Percentiles rank a stretch among this genome's conserved stretches.
These are phyloP conservation scores for Mortierella polycephala DNA, from an alignment of 371 early-diverging fungal genomes.

Conservation along the genomic window DNA sequence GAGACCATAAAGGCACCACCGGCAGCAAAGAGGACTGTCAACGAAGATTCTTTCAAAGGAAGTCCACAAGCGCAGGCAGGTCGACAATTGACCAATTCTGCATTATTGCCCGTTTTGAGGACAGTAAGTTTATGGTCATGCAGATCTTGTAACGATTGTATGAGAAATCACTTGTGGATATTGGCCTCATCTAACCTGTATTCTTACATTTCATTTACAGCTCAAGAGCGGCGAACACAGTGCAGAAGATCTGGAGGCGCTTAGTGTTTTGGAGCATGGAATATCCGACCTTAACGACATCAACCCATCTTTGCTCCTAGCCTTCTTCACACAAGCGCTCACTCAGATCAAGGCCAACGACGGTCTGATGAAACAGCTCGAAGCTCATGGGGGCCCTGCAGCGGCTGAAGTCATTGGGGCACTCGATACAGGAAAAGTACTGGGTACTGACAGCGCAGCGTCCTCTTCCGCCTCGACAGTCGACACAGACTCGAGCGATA, in stretches of 20 bases:
- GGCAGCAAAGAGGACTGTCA: conserved; percentile 22
- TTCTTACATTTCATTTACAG: neutral
- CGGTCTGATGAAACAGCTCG: conserved; percentile 33
- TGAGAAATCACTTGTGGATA: neutral
- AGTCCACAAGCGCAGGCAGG: conserved; percentile 45
- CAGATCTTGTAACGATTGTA: neutral
- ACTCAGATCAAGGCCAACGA: conserved; percentile 40
- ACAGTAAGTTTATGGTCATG: conserved; percentile 25
- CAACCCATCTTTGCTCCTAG: conserved; percentile 54
- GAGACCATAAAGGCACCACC: conserved; percentile 50
- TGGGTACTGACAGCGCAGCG: conserved; percentile 18
- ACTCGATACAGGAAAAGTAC: conserved; percentile 19
- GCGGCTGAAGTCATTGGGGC: conserved; percentile 28
- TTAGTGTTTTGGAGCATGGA: conserved; percentile 54
- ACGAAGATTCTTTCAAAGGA: conserved; percentile 34
- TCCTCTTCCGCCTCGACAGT: conserved; percentile 23
- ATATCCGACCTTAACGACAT: conserved; percentile 54
- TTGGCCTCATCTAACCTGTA: neutral
- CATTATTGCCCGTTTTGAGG: conserved; percentile 36
- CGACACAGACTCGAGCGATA: conserved; percentile 19
- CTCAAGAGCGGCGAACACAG: conserved; percentile 54
- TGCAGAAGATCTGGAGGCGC: conserved; percentile 54
- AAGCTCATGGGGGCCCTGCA: conserved; percentile 26
- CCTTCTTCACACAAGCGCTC: conserved; percentile 51
- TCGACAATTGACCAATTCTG: conserved; percentile 29